These are phyloP conservation scores for Cornus suecica DNA, from an alignment of 148 eudicot genomes.

Conservation along the genomic window DNA sequence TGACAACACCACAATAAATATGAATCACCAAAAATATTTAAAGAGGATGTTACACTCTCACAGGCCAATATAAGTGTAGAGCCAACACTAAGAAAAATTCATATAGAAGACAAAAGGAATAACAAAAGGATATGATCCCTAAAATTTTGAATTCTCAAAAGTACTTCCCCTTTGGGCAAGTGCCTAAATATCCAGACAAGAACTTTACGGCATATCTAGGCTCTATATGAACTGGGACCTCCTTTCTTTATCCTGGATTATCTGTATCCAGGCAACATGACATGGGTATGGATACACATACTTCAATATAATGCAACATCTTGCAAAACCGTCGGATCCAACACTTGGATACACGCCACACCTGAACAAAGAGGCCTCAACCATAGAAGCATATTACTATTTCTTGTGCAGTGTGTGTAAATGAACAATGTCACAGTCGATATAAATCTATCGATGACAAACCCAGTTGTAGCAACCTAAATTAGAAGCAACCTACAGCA, in stretches of 20 bases:
- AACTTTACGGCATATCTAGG: neutral
- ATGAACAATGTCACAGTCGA: neutral
- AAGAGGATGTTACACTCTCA: neutral
- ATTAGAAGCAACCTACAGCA: neutral
- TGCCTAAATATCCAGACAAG: neutral
- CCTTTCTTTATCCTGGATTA: neutral
- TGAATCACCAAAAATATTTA: neutral
- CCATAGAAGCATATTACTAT: neutral
- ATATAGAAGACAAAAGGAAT: neutral
- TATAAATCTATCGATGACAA: too few species aligned
- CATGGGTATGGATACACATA: neutral
- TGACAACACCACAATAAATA: neutral
- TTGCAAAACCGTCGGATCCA: too few species aligned
- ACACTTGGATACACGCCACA: neutral
- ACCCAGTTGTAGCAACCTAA: neutral
- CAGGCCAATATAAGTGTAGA: neutral
- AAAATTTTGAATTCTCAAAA: slow-evolving; percentile 1
- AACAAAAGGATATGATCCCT: neutral
- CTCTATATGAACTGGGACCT: neutral
- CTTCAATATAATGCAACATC: neutral
- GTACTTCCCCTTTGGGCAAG: slow-evolving; percentile 1
- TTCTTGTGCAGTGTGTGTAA: too few species aligned
- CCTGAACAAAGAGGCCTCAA: neutral
- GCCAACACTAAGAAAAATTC: neutral
- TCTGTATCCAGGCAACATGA: neutral